Evolutionary conservation across 1,139 yeast species (phyloP).

Genomic region (Pneumocystis murina): DNA sequence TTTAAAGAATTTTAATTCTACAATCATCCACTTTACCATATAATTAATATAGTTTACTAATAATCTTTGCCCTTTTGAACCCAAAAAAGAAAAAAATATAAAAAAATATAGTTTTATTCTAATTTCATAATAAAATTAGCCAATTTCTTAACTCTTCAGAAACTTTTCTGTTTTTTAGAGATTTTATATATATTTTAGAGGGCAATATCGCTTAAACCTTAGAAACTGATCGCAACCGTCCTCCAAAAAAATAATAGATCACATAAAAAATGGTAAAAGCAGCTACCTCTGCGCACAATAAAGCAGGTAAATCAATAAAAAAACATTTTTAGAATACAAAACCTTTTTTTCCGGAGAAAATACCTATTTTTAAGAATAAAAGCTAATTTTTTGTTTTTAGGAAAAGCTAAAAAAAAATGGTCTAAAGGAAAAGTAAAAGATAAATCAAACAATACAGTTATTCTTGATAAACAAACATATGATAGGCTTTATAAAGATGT

Average conservation of each 20-base stretch:
- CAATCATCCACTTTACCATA: background rate
- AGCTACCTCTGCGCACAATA: background rate
- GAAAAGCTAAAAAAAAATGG: conserved; percentile 83
- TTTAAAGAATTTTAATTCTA: background rate
- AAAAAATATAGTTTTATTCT: background rate
- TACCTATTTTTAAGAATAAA: background rate
- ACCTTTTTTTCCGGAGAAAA: background rate
- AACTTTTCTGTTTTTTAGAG: no score
- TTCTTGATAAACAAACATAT: conserved; percentile 94
- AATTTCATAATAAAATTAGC: no score
- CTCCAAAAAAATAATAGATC: no score
- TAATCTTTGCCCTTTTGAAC: background rate
- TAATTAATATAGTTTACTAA: background rate
- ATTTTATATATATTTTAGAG: no score
- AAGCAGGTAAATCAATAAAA: background rate
- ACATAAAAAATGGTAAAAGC: background rate
- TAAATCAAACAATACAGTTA: conserved; percentile 89
- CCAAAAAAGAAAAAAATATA: background rate
- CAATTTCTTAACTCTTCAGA: no score
- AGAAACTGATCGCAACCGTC: no score
- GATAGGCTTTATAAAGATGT: conserved; percentile 99
- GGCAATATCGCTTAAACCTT: no score
- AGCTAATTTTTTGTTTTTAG: conserved; percentile 1
- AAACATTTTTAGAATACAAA: background rate
- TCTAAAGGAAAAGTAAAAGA: conserved; percentile 99